Evolutionary conservation across 192 early-diverging fungal species (phyloP).

Genomic region (Linnemannia schmuckeri): DNA sequence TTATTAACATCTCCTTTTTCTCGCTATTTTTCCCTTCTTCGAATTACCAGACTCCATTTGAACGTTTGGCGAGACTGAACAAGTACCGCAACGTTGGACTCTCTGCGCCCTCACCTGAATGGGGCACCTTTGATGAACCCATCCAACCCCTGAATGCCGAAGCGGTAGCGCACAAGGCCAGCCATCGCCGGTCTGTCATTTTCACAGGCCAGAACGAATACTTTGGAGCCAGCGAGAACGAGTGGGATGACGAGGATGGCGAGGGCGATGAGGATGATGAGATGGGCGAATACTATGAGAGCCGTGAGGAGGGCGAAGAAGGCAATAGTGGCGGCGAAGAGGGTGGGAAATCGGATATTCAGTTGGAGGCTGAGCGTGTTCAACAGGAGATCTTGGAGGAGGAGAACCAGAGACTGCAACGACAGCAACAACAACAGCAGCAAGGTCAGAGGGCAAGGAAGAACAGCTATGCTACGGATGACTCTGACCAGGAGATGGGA

Average conservation of each 20-base stretch:
- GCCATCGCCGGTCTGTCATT: constrained; percentile 38
- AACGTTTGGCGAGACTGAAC: constrained; percentile 83
- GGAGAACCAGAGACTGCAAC: constrained; percentile 25
- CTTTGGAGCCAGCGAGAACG: constrained; percentile 41
- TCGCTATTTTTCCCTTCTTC: neutral
- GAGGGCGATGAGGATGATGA: constrained; percentile 49
- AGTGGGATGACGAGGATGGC: constrained; percentile 40
- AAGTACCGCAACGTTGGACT: constrained; percentile 78
- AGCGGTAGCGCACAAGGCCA: constrained; percentile 6
- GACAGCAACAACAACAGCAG: constrained; percentile 22
- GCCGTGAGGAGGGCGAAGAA: constrained; percentile 35
- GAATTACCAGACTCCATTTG: constrained; percentile 74
- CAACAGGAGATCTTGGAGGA: constrained; percentile 48
- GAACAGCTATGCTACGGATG: constrained; percentile 59
- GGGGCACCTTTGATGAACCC: constrained; percentile 49
- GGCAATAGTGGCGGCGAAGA: constrained; percentile 57
- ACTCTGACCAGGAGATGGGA: constrained; percentile 58
- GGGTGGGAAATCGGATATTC: constrained; percentile 58
- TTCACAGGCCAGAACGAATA: constrained; percentile 33
- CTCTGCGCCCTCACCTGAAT: constrained; percentile 41
- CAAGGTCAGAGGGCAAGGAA: constrained; percentile 15
- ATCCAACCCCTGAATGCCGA: constrained; percentile 31
- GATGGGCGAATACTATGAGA: constrained; percentile 54
- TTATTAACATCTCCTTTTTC: neutral
- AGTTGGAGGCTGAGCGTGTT: constrained; percentile 60